Evolutionary conservation across 208 protist genomes (phyloP).

Genomic region (Histomonas meleagridis): DNA sequence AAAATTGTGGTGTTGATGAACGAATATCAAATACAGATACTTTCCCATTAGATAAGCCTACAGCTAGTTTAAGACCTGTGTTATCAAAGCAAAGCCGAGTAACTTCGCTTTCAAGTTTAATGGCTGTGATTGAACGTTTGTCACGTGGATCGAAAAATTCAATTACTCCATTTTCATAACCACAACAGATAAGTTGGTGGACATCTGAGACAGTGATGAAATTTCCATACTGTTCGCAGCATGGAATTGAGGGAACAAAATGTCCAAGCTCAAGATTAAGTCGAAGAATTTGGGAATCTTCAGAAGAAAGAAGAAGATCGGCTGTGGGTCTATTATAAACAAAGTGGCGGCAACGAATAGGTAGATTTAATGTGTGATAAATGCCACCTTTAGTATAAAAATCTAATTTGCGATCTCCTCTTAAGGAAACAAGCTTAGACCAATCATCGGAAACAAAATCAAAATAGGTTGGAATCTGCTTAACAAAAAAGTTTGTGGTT

Average conservation of each 20-base stretch:
- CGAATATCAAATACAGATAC: background rate
- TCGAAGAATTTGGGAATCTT: conserved; percentile 27
- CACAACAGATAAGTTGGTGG: background rate
- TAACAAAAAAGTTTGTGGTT: background rate
- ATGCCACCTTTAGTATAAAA: background rate
- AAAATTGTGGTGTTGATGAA: background rate
- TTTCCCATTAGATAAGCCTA: background rate
- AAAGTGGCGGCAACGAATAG: background rate
- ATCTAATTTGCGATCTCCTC: conserved; percentile 23
- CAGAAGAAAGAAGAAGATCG: background rate
- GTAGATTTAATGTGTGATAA: background rate
- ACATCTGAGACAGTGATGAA: background rate
- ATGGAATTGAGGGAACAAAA: background rate
- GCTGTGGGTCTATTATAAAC: background rate
- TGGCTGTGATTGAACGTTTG: background rate
- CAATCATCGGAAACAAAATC: conserved; percentile 10
- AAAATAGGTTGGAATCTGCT: background rate
- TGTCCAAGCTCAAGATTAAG: conserved; percentile 17
- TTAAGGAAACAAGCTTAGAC: background rate
- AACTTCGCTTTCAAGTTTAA: background rate
- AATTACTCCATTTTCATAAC: background rate
- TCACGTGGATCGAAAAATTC: conserved; percentile 28
- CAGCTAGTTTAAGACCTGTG: background rate
- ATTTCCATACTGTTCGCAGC: background rate
- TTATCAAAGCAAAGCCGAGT: background rate